Evolutionary conservation across 139 green algal genomes (phyloP), one percentile per base, ranked within the genome.

Genomic region (Haematococcus lacustris): DNA sequence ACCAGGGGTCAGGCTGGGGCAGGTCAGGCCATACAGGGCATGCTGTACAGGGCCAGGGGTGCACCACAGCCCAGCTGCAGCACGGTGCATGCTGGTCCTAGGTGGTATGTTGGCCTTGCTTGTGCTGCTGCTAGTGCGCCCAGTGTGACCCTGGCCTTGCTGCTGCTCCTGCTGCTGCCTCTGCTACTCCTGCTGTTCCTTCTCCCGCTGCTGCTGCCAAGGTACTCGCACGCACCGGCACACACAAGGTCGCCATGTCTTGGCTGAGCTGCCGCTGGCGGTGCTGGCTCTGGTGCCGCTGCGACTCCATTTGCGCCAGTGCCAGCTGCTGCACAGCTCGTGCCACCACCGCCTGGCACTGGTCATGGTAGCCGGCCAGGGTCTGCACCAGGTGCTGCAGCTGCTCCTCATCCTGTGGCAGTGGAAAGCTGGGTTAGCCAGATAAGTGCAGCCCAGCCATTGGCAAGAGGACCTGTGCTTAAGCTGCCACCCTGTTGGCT

Each of bases 341-440:
- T n/a, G 63, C 63, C 5, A 51, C 63, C 35, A 69, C 63, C 5
- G 63, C 35, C 63, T 69, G 33, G 63, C 33, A 69, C 63, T 69
- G 63, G 63, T 69, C 63, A 51, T 69, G 63, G 35, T 51, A 69
- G 35, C 63, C 32, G 2, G 63, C 35, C 9, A 69, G 9, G 35
- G 30, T 69, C 26, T 38, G 30, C 2, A 69, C 63, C 35, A 39
- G 5, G 3, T 38, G 30, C 2, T 37, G 63, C 63, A 69, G 63
- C 63, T 51, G 34, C 63, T 69, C 63, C 38, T 69, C 63, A 51
- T 69, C 63, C 63, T 69, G 63, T 2, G 32, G 35, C 32, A 25
- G 17, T 28, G 33, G 26, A 63, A 26, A 63, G 53, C 53, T 33
- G 7, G 17, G 53, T 7, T 3, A 63, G 53, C 6, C 7, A 5